A percentile compares a stretch with the other conserved stretches of the same genome.
Evolutionary conservation across 2,329 filamentous ascomycete species (phyloP).

Genomic region (Thelonectria olida): DNA sequence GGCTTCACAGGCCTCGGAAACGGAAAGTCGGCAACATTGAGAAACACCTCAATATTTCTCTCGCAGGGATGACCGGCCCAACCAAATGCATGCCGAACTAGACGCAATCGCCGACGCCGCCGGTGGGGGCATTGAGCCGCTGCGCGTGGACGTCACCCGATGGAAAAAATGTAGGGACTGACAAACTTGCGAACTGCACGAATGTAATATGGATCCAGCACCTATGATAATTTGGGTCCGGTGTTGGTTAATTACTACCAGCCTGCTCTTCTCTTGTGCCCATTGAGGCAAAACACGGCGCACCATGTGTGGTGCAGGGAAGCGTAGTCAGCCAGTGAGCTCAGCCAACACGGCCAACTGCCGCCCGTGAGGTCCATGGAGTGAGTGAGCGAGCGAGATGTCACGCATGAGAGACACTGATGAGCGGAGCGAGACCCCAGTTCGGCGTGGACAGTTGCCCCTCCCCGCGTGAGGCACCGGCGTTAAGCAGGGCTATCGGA

Average conservation of each 20-base stretch:
- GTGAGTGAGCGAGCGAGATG: slow-evolving; percentile 12
- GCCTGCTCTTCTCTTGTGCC: no score
- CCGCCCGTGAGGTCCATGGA: slow-evolving; percentile 15
- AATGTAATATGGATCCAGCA: no score
- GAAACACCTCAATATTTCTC: neutral
- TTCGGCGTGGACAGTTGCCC: neutral
- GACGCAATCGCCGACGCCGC: slow-evolving; percentile 6
- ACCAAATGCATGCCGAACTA: slow-evolving; percentile 1
- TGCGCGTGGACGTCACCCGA: slow-evolving; percentile 2
- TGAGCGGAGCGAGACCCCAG: slow-evolving; percentile 13
- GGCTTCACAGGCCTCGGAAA: slow-evolving; percentile 12
- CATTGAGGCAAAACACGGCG: no score
- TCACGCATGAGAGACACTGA: slow-evolving; percentile 25
- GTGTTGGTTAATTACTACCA: no score
- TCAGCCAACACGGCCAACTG: slow-evolving; percentile 17
- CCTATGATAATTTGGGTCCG: no score
- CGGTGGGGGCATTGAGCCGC: neutral
- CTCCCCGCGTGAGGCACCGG: slow-evolving; percentile 21
- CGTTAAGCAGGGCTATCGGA: slow-evolving; percentile 25
- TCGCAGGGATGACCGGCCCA: neutral
- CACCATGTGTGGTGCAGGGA: slow-evolving; percentile 16
- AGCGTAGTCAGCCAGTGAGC: neutral
- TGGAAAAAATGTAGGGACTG: no score
- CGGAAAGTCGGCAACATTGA: slow-evolving; percentile 16
- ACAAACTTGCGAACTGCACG: no score